Conservation (phyloP, 371 early-diverging fungal species). For the Phascolomyces articulosus region DNA sequence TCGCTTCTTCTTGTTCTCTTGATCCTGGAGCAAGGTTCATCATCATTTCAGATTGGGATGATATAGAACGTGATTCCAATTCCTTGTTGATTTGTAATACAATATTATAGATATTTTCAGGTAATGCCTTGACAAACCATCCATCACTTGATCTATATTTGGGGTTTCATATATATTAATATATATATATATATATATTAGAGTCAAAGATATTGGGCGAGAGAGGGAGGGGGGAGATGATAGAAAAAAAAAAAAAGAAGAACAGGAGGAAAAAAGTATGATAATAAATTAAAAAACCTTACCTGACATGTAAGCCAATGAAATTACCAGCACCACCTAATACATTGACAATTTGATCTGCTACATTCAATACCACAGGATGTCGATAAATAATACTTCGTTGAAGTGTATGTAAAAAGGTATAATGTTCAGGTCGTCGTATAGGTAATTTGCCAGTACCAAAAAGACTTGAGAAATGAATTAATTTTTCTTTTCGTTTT, state of each 20-base stretch:
- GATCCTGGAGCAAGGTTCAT: background rate
- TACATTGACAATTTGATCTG: slow-evolving; percentile 43
- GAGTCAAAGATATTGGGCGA: too few relatives aligned
- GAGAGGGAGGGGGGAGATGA: too few relatives aligned
- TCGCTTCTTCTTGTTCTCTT: slow-evolving; percentile 14
- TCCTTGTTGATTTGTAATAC: slow-evolving; percentile 25
- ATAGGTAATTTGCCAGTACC: slow-evolving; percentile 54
- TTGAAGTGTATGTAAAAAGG: slow-evolving; percentile 38
- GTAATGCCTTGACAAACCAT: slow-evolving; percentile 48
- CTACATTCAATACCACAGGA: slow-evolving; percentile 46
- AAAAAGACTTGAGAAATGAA: slow-evolving; percentile 51
- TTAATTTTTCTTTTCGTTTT: slow-evolving; percentile 33
- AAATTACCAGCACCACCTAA: slow-evolving; percentile 59
- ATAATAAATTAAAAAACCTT: background rate
- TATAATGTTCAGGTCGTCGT: slow-evolving; percentile 36
- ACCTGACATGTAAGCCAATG: slow-evolving; percentile 58
- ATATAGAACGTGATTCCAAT: slow-evolving; percentile 7
- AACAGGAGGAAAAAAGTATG: background rate
- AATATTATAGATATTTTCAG: slow-evolving; percentile 40
- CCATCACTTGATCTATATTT: slow-evolving; percentile 54
- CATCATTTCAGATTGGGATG: background rate
- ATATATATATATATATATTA: too few relatives aligned
- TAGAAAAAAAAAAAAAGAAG: background rate
- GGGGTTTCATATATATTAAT: background rate
- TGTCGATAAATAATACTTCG: slow-evolving; percentile 48